Percentiles rank a stretch among this genome's conserved stretches.
Conservation (phyloP, 108 stramenopile genomes). For the Fistulifera solaris region DNA sequence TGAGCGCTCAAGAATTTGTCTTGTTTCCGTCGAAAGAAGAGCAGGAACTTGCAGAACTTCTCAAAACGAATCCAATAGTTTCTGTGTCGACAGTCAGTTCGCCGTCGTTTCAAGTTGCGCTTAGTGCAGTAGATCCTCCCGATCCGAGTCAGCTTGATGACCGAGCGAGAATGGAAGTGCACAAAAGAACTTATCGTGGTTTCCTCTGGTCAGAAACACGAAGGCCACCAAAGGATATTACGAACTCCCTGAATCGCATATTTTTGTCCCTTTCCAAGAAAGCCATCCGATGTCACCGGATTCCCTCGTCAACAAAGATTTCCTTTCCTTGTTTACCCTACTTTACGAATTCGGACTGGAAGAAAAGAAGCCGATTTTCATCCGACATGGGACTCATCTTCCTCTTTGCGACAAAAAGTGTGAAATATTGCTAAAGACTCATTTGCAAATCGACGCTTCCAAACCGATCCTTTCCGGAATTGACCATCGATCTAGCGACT, state of each 20-base stretch:
- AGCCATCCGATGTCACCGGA: background rate
- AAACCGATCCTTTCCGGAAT: background rate
- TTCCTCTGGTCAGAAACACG: background rate
- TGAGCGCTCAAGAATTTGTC: background rate
- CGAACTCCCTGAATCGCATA: background rate
- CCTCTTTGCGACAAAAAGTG: background rate
- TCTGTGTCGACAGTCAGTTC: background rate
- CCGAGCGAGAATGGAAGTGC: background rate
- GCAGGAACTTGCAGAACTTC: background rate
- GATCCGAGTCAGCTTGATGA: background rate
- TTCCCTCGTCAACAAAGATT: background rate
- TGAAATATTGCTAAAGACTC: background rate
- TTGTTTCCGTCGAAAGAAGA: conserved; percentile 1
- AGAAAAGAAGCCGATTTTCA: background rate
- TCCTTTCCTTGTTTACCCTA: background rate
- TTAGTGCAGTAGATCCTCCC: background rate
- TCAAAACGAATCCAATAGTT: background rate
- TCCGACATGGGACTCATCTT: background rate
- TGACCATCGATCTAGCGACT: background rate
- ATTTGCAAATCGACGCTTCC: background rate
- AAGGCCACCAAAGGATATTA: background rate
- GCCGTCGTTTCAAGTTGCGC: background rate
- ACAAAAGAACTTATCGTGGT: too few relatives aligned
- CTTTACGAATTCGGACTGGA: background rate
- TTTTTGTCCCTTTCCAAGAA: background rate